phyloP scores from a whole-genome alignment of 768 basidiomycete species.

The Gyrodon lividus region DNA sequence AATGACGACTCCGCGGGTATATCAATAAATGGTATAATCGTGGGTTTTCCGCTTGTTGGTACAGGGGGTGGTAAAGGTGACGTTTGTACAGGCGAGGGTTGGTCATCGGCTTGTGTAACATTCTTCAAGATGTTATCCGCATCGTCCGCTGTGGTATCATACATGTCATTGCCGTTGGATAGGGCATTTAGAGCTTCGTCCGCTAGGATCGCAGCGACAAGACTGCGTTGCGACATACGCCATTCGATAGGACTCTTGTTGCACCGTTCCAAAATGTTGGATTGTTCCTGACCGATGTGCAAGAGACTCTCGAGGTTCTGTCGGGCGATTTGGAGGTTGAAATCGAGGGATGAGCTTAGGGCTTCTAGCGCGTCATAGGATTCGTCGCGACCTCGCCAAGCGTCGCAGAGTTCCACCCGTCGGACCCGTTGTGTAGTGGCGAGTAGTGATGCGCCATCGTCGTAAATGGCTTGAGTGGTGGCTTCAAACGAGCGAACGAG shows the following conservation, averaged over 20 bases:
- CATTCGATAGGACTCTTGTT: conserved; percentile 44
- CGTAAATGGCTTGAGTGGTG: conserved; percentile 49
- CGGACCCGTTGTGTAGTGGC: conserved; percentile 37
- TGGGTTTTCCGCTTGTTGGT: conserved; percentile 12
- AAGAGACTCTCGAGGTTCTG: conserved; percentile 41
- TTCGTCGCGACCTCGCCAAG: conserved; percentile 19
- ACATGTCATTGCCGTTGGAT: conserved; percentile 12
- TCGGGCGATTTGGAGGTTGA: conserved; percentile 35
- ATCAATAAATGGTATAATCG: background rate
- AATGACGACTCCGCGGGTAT: background rate
- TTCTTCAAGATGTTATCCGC: conserved; percentile 11
- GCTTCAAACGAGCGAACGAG: conserved; percentile 50
- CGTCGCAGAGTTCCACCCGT: conserved; percentile 25
- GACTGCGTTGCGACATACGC: conserved; percentile 44
- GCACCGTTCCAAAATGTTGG: conserved; percentile 35
- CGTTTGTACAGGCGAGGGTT: background rate
- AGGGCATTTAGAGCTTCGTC: conserved; percentile 18
- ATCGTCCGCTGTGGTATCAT: conserved; percentile 11
- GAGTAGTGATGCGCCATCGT: conserved; percentile 44
- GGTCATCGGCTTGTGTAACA: conserved; percentile 7
- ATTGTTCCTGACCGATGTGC: conserved; percentile 40
- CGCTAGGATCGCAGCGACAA: conserved; percentile 26
- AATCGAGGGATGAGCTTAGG: conserved; percentile 29
- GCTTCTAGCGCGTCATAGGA: conserved; percentile 31
- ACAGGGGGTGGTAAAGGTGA: conserved; percentile 10